Conservation (phyloP, 73 alveolate species). For the Paramecium sonneborni region DNA sequence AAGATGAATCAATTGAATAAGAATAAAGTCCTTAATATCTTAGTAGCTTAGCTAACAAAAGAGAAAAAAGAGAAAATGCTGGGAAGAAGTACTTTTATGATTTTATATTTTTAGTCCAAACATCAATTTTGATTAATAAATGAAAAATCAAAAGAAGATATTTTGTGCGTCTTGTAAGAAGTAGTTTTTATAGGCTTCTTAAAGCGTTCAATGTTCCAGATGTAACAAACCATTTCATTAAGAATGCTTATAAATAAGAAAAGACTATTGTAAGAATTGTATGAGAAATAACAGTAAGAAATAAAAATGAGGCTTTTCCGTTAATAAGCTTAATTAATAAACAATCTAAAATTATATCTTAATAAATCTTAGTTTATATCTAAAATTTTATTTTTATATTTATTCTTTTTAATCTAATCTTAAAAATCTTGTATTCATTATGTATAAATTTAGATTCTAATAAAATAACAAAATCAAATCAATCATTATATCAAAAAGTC, state of each 20-base stretch:
- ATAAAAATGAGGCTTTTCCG: background rate
- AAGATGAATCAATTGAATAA: conserved; percentile 9
- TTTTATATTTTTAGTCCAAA: background rate
- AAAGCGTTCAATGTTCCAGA: background rate
- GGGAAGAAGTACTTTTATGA: background rate
- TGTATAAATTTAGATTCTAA: too few relatives aligned
- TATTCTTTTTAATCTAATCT: too few relatives aligned
- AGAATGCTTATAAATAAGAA: background rate
- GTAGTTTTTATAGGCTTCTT: background rate
- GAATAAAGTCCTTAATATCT: background rate
- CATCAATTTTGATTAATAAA: background rate
- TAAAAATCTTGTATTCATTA: too few relatives aligned
- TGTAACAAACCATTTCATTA: background rate
- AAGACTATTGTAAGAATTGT: background rate
- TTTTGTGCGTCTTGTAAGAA: background rate
- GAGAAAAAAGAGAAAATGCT: conserved; percentile 53
- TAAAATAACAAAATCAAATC: too few relatives aligned
- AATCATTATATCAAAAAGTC: too few relatives aligned
- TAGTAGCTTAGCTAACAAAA: background rate
- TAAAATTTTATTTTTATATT: too few relatives aligned
- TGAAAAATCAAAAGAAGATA: background rate
- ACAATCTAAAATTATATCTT: background rate
- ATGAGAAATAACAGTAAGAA: background rate
- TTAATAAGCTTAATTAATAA: background rate
- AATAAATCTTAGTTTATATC: background rate